Conservation (phyloP, 73 alveolate genomes). For the Paramecium octaurelia region DNA sequence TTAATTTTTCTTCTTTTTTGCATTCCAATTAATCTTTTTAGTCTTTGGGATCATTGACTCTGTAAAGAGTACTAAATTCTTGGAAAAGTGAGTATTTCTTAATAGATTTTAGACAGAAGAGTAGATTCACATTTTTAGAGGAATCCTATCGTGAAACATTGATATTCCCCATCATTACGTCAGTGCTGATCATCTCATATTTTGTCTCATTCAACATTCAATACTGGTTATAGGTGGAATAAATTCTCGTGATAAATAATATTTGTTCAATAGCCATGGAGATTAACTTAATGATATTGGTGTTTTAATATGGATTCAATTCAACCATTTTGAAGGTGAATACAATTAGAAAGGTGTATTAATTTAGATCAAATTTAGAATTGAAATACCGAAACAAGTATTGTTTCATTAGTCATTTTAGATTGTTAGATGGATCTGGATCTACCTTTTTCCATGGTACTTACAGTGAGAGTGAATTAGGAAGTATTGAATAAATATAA, state of each 20-base stretch:
- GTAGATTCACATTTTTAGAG: neutral
- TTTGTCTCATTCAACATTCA: neutral
- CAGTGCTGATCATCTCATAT: neutral
- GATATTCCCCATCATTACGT: neutral
- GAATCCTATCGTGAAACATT: neutral
- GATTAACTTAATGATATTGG: neutral
- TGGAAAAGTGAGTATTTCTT: neutral
- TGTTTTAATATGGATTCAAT: neutral
- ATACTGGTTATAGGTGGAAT: neutral
- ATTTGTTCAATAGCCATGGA: neutral
- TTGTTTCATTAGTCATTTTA: neutral
- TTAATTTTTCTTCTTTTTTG: neutral
- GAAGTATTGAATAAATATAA: slow-evolving; percentile 22
- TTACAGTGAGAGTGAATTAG: slow-evolving; percentile 37
- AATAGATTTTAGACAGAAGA: neutral
- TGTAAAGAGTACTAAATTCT: neutral
- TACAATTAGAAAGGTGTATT: neutral
- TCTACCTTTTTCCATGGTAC: neutral
- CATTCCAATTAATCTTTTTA: neutral
- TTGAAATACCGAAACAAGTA: neutral
- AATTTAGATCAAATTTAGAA: neutral
- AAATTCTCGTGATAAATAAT: neutral
- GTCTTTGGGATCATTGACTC: neutral
- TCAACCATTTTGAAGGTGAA: neutral
- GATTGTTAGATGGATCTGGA: slow-evolving; percentile 35